Base-by-base conservation (phyloP, 23 red algal species). In the Cyanidium caldarium region DNA sequence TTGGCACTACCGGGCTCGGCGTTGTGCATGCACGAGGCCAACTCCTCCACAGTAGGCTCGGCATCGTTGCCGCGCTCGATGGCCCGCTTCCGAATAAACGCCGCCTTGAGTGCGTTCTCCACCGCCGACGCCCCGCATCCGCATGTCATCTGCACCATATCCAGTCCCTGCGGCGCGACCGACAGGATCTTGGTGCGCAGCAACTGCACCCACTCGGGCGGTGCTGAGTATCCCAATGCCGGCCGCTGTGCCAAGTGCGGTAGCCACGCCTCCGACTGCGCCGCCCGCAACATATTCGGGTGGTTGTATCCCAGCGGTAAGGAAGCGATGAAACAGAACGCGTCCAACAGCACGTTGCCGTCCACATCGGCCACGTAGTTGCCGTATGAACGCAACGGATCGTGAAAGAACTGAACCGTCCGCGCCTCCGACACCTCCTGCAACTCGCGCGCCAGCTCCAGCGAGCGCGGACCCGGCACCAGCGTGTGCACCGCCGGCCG, bases 241-340 rank as follows among this genome's bases (percentile, higher is more conserved):
- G 38, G 70, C 28, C 70, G 46, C 38, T 75, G 70, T 13, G 39
- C 38, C 3, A 75, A 39, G 58, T 61, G 58, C 37, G 70, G 70
- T 46, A 75, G 40, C 70, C 70, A 75, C 37, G 37, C 12, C 1
- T 34, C 25, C 20, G 35, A 61, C 33, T 56, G 35, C 14, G 70
- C 70, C 2, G 70, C 70, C n/a, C 43, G 35, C 1, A 45, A 7
- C 16, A 75, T 7, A 20, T 56, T 61, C 46, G 70, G 70, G 41
- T 75, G 70, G 38, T 75, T 75, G 42, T 75, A 75, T 38, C 70
- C 70, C 41, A 75, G 58, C 28, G 70, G 70, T 25, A 75, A 46
- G 37, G 70, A 75, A 10, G 70, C 70, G 1, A 75, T 75, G 35
- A 61, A 61, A 26, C 70, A 56, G 39, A 75, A 75, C 35, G 58